Conservation (phyloP, 1,284 basidiomycete genomes). For the Microbotryum lychnidis-dioicae region DNA sequence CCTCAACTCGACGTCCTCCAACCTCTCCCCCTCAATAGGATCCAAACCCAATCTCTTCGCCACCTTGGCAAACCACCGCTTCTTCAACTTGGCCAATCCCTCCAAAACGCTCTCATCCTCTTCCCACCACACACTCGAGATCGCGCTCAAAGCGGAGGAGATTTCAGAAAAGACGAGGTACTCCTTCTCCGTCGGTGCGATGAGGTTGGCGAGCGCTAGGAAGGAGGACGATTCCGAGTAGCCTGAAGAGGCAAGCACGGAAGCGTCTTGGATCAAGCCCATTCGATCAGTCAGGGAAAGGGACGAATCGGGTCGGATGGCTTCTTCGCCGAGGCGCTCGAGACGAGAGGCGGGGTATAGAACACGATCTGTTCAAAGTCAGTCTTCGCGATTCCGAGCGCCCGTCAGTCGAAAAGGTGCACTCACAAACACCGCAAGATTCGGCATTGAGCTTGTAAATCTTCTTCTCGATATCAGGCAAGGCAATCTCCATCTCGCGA, state of each 20-base stretch:
- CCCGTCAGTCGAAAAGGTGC: no score
- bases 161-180: conserved; percentile 57
- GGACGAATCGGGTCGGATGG: conserved; percentile 41
- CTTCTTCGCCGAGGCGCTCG: conserved; percentile 67
- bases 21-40: conserved; percentile 46
- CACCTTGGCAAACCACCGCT: conserved; percentile 61
- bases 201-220: conserved; percentile 34
- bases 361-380: conserved; percentile 58
- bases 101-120: conserved; percentile 54
- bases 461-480: conserved; percentile 46
- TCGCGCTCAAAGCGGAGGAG: conserved; percentile 48
- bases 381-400: no score
- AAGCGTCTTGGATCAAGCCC: conserved; percentile 42
- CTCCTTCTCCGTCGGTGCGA: conserved; percentile 51
- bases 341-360: conserved; percentile 77
- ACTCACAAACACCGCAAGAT: conserved; percentile 73
- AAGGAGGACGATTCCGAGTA: conserved; percentile 40
- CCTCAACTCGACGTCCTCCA: conserved; percentile 62
- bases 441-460: conserved; percentile 83
- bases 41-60: conserved; percentile 73
- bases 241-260: conserved; percentile 40
- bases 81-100: conserved; percentile 46
- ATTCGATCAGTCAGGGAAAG: conserved; percentile 16
- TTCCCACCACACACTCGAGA: conserved; percentile 79
- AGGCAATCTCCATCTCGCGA: conserved; percentile 62